Percentiles rank a stretch among this genome's conserved stretches.
Evolutionary conservation across 192 early-diverging fungal species (phyloP).

Genomic region (Rhizoclosmatium sp.): DNA sequence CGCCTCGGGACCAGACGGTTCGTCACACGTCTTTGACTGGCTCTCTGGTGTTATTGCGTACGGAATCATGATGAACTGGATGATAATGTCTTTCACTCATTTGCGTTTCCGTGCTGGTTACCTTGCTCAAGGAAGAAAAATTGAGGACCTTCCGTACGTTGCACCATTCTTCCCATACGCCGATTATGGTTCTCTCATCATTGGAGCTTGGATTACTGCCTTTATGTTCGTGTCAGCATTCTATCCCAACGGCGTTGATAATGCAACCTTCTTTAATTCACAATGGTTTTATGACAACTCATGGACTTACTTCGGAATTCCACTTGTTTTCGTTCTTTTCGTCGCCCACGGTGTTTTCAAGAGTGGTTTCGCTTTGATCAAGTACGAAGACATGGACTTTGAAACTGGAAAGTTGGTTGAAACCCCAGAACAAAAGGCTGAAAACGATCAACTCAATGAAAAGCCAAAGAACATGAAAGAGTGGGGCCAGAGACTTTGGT

Average conservation of each 20-base stretch:
- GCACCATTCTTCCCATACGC: slow-evolving; percentile 28
- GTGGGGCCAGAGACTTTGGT: slow-evolving; percentile 20
- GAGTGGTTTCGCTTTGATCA: background rate
- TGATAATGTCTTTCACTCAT: slow-evolving; percentile 33
- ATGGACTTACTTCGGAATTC: slow-evolving; percentile 32
- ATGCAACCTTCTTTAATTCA: slow-evolving; percentile 4
- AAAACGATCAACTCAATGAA: slow-evolving; percentile 9
- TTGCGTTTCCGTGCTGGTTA: slow-evolving; percentile 28
- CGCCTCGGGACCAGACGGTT: slow-evolving; percentile 32
- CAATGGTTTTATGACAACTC: slow-evolving; percentile 22
- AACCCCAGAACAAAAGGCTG: slow-evolving; percentile 13
- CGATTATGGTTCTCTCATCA: slow-evolving; percentile 1
- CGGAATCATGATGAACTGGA: slow-evolving; percentile 31
- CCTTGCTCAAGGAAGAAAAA: slow-evolving; percentile 13
- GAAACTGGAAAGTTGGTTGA: slow-evolving; percentile 22
- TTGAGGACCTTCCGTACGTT: slow-evolving; percentile 29
- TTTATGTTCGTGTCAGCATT: slow-evolving; percentile 17
- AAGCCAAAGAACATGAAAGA: slow-evolving; percentile 20
- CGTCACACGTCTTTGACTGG: slow-evolving; percentile 54
- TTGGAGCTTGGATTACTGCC: slow-evolving; percentile 21
- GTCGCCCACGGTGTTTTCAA: slow-evolving; percentile 11
- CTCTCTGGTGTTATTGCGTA: slow-evolving; percentile 42
- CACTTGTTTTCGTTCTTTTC: slow-evolving; percentile 10
- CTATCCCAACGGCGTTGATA: slow-evolving; percentile 1
- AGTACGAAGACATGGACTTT: slow-evolving; percentile 34